Base-by-base conservation (phyloP, 2,329 filamentous ascomycete genomes). In the Fusarium sp. region DNA sequence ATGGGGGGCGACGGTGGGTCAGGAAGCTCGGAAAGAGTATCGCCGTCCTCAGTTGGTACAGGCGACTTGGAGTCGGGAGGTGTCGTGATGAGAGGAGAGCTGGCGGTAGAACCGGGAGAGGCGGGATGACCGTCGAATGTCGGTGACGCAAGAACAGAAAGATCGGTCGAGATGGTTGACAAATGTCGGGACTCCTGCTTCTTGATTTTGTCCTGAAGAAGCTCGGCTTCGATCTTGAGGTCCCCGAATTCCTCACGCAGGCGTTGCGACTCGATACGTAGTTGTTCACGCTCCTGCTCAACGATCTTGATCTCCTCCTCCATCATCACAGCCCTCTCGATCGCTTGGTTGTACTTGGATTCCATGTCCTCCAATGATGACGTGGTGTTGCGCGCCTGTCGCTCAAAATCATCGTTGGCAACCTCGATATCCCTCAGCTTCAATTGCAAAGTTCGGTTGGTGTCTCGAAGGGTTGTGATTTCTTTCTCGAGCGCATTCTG, bases 281-380 rank as follows among this genome's bases (percentile, higher is more conserved):
- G 84, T 10, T 84, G 82, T 80, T 99, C 96, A 76, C 96, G 90
- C 80, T 99, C 96, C 81, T 97, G 92, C 77, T 99, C 96, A 48
- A 94, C 93, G 46, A 89, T 87, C 81, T 92, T 95, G 76, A 98
- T 92, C 80, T 98, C 96, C 79, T 98, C 94, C 78, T 99, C 96
- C 82, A 98, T 88, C 87, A 99, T 89, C 27, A 99, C 96, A 12
- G 88, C 90, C 57, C 95, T 87, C 82, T 99, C 96, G 74, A 99
- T 97, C 7, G 94, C 90, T 60, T 97, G 89, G 79, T 98, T 98
- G 81, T 96, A 98, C 81, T 98, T 99, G 68, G 92, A 95, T 82
- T 99, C 96, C 80, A 99, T 86, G 78, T 99, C 96, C 82, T 99
- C 96, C 67, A 98, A 88, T 53, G 95, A 98, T 46, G 94, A 98